Evolutionary conservation across 106 monocot species (phyloP).

Genomic region (Apostasia ramifera): DNA sequence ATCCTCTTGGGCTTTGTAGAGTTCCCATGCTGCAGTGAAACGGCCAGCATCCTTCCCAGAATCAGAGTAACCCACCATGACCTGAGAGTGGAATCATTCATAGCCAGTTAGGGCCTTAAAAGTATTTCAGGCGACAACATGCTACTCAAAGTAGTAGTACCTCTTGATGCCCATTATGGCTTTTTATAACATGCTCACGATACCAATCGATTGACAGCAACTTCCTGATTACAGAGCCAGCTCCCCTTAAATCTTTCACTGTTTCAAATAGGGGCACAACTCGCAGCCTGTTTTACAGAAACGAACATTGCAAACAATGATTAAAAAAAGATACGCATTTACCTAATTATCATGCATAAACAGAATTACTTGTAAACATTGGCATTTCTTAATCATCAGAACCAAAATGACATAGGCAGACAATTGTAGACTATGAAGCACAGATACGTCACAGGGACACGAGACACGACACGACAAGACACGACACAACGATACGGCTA

Average conservation of each 20-base stretch:
- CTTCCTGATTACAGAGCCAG: slow-evolving; percentile 75
- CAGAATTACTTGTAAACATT: too few relatives aligned
- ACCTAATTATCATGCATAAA: too few relatives aligned
- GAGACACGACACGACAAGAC: too few relatives aligned
- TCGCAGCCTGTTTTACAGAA: slow-evolving; percentile 43
- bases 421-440: too few relatives aligned
- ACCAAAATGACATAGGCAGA: too few relatives aligned
- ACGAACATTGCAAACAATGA: too few relatives aligned
- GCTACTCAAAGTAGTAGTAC: slow-evolving; percentile 15
- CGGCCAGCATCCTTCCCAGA: slow-evolving; percentile 96
- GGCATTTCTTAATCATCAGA: too few relatives aligned
- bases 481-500: too few relatives aligned
- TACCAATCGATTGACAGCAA: slow-evolving; percentile 88
- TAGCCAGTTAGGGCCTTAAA: not conserved
- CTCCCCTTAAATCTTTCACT: slow-evolving; percentile 79
- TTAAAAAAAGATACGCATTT: too few relatives aligned
- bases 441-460: too few relatives aligned
- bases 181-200: slow-evolving; percentile 68
- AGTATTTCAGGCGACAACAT: not conserved
- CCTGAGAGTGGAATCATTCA: slow-evolving; percentile 20
- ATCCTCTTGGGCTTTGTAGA: slow-evolving; percentile 94
- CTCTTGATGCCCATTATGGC: slow-evolving; percentile 85
- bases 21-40: slow-evolving; percentile 92
- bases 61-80: slow-evolving; percentile 95
- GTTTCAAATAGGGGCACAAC: slow-evolving; percentile 97